Evolutionary conservation across 1,284 basidiomycete genomes (phyloP).

Genomic region (Filobasidium uniguttulatum): DNA sequence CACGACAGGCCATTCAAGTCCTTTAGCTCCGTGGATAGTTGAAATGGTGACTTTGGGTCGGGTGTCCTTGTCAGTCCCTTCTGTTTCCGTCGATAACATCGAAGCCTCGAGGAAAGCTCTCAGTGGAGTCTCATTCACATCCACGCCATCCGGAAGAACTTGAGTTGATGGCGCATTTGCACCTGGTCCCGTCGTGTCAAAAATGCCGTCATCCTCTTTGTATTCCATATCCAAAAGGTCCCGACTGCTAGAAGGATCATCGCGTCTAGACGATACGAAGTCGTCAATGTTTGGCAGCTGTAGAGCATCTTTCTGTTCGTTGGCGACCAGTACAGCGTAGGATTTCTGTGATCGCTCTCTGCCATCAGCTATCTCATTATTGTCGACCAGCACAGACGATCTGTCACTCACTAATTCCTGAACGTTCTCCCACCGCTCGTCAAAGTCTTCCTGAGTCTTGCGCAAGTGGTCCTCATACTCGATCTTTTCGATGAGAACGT

Average conservation of each 20-base stretch:
- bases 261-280: too few relatives aligned
- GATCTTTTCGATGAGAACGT: constrained; percentile 47
- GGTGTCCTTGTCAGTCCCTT: constrained; percentile 46
- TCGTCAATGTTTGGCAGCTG: constrained; percentile 11
- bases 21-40: constrained; percentile 82
- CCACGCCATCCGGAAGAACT: neutral
- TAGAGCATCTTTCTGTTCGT: constrained; percentile 22
- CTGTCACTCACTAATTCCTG: constrained; percentile 53
- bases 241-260: too few relatives aligned
- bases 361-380: neutral
- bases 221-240: constrained; percentile 7
- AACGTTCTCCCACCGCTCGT: constrained; percentile 71
- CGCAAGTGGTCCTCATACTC: constrained; percentile 57
- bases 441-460: constrained; percentile 57
- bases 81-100: constrained; percentile 69
- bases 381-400: too few relatives aligned
- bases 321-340: constrained; percentile 30
- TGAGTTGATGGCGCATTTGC: neutral
- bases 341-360: constrained; percentile 23
- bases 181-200: neutral
- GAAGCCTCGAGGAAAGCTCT: constrained; percentile 71
- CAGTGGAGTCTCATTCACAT: constrained; percentile 49
- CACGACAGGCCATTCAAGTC: constrained; percentile 70
- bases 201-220: constrained; percentile 1
- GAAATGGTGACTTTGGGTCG: constrained; percentile 66